A percentile compares a stretch with the other conserved stretches of the same genome.
These are phyloP conservation scores for Mycena leptocephala DNA, from an alignment of 768 basidiomycete species.

Conservation along the genomic window DNA sequence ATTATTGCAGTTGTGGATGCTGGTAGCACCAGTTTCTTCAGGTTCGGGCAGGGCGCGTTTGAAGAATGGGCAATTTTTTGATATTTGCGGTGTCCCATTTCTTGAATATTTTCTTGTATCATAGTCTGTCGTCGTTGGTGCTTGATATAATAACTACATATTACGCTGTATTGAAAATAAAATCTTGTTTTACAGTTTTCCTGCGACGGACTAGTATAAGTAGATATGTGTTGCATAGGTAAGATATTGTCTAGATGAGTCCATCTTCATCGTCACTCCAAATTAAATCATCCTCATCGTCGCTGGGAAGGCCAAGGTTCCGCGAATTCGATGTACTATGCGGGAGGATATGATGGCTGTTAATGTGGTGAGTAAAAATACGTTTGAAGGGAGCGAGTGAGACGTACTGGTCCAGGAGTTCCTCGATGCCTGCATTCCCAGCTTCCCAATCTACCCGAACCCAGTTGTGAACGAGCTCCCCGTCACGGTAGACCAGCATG, in stretches of 20 bases:
- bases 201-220: no score
- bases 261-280: constrained; percentile 69
- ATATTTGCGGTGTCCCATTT: constrained; percentile 6
- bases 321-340: constrained; percentile 46
- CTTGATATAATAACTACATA: no score
- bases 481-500: constrained; percentile 83
- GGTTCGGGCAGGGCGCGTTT: constrained; percentile 90
- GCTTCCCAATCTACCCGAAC: constrained; percentile 93
- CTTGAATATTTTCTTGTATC: constrained; percentile 3
- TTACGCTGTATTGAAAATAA: background rate
- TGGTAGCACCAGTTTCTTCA: constrained; percentile 90
- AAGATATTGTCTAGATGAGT: constrained; percentile 35
- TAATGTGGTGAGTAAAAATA: constrained; percentile 9
- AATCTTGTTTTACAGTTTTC: background rate
- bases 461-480: constrained; percentile 92
- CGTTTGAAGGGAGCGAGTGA: constrained; percentile 43
- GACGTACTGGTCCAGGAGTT: constrained; percentile 74
- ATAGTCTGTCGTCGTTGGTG: background rate
- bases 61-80: constrained; percentile 85
- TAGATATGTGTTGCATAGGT: no score
- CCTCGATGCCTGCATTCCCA: constrained; percentile 76
- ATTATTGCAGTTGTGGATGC: constrained; percentile 92
- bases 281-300: constrained; percentile 68
- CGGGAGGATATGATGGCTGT: constrained; percentile 60
- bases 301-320: constrained; percentile 67